Conservation (phyloP, 2,329 filamentous ascomycete genomes). For the Fusarium oligoseptatum region DNA sequence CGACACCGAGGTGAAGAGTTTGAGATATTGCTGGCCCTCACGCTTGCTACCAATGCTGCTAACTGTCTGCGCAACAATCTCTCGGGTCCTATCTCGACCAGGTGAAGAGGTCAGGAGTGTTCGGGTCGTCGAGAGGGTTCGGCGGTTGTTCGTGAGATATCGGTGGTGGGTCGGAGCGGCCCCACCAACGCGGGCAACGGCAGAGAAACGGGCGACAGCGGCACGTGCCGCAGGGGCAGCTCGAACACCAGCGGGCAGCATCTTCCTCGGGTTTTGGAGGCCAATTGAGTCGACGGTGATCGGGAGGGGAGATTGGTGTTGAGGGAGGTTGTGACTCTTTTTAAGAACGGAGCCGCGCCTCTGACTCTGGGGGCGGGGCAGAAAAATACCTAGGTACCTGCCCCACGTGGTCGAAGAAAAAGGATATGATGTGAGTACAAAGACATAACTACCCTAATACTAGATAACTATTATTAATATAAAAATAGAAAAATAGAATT, state of each 20-base stretch:
- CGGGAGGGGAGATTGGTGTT: conserved; percentile 7
- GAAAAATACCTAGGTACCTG: conserved; percentile 15
- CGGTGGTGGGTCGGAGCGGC: conserved; percentile 43
- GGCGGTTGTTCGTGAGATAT: conserved; percentile 43
- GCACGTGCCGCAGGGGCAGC: conserved; percentile 49
- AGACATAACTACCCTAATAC: no score
- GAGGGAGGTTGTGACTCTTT: conserved; percentile 21
- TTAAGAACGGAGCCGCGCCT: conserved; percentile 17
- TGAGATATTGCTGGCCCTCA: conserved; percentile 97
- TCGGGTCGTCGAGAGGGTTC: conserved; percentile 45
- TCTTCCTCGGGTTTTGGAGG: conserved; percentile 43
- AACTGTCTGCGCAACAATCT: conserved; percentile 69
- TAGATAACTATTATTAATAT: no score
- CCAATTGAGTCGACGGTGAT: conserved; percentile 42
- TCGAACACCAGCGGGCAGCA: conserved; percentile 61
- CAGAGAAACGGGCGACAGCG: conserved; percentile 13
- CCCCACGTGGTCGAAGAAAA: no score
- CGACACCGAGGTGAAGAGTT: conserved; percentile 95
- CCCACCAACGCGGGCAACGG: conserved; percentile 28
- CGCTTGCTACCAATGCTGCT: conserved; percentile 97
- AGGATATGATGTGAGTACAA: no score
- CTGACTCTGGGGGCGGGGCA: conserved; percentile 33
- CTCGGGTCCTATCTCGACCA: conserved; percentile 48
- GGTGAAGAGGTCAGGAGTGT: conserved; percentile 37
- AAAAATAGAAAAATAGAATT: no score